Evolutionary conservation across 2,329 filamentous ascomycete genomes (phyloP), one percentile per base, ranked within the genome.

Genomic region (Pezicula neosporulosa): DNA sequence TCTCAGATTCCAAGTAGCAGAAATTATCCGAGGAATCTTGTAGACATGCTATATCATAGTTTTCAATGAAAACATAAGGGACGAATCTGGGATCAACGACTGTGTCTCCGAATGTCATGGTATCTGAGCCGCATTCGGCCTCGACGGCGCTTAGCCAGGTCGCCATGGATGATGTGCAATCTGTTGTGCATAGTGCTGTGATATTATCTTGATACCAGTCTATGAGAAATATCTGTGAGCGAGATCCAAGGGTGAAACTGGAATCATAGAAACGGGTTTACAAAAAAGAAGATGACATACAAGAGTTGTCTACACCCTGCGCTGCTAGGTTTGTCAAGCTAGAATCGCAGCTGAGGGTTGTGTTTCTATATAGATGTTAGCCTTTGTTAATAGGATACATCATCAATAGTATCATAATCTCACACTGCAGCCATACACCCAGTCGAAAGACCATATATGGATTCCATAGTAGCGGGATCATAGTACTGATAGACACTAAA

Each of bases 131-230:
- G 48, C 53, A 55, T 15, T n/a, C 33, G 24, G 50, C 27, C 42
- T 50, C 47, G 8, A 55, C 53, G 30, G 18, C 35, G 48, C 12
- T 59, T 61, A 57, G 75, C 68, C 3, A 67, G 58, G 44, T 45
- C 19, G 27, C 45, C 19, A 55, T 16, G 3, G 52, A 53, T 10
- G 16, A 72, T 73, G 48, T 73, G 63, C 51, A 53, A 18, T 8
- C 43, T 30, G 42, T 13, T 30, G 47, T 50, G 43, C 51, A 53
- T 36, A 53, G 38, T 2, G 44, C 43, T 18, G 42, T 53, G 27
- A 53, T 45, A 33, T 53, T 48, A 27, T 47, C 38, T 24, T n/a
- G 18, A 33, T 43, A 47, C 51, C 51, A 53, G 35, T 44, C 41
- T 44, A 7, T 9, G 21, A 44, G 41, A 44, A 24, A 24, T 6